phyloP scores from a whole-genome alignment of 306 rosid species.

The Luffa aegyptiaca region DNA sequence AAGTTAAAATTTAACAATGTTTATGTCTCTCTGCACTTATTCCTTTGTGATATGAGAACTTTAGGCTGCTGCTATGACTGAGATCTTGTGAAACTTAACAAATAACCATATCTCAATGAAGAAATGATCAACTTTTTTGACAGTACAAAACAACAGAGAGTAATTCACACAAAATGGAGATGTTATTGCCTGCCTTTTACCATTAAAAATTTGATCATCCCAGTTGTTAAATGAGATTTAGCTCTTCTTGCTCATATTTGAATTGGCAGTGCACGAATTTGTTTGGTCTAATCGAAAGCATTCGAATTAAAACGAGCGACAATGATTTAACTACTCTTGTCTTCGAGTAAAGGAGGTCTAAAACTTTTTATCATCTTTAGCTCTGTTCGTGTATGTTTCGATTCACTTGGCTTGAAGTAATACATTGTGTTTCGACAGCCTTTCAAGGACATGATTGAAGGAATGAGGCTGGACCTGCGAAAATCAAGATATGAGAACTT shows the following conservation, averaged over 20 bases:
- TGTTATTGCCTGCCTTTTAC: background rate
- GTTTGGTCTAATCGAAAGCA: background rate
- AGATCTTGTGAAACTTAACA: background rate
- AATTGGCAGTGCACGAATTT: background rate
- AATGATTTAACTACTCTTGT: background rate
- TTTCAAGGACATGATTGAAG: constrained; percentile 92
- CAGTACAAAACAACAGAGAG: background rate
- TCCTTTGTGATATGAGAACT: background rate
- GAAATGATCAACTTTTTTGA: background rate
- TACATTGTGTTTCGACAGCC: constrained; percentile 35
- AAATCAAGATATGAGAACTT: constrained; percentile 79
- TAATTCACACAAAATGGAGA: background rate
- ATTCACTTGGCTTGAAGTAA: background rate
- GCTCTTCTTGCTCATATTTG: background rate
- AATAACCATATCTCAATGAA: background rate
- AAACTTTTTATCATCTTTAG: background rate
- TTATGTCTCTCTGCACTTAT: background rate
- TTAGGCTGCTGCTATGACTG: background rate
- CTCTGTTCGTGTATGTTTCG: background rate
- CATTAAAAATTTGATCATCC: background rate
- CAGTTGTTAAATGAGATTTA: background rate
- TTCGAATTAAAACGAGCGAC: background rate
- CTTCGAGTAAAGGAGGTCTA: too few relatives aligned
- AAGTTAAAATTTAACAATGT: background rate
- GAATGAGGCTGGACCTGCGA: constrained; percentile 84